phyloP scores from a whole-genome alignment of 1,284 basidiomycete species.

The Vanrija pseudolonga region DNA sequence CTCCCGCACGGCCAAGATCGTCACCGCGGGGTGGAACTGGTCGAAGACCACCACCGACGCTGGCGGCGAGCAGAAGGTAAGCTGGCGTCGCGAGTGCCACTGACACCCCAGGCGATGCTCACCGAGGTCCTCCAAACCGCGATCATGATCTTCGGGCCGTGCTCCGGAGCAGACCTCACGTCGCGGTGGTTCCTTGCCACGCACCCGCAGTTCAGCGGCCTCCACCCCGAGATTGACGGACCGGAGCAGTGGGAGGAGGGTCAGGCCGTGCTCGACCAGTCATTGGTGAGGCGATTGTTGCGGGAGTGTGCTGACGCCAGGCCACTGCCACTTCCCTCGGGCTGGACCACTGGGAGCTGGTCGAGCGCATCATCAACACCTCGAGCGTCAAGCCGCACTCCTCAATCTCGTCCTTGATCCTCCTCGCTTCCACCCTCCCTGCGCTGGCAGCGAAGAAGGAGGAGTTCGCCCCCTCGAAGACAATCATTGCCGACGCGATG shows the following conservation, averaged over 20 bases:
- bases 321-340: slow-evolving; percentile 3
- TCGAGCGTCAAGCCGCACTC: slow-evolving; percentile 20
- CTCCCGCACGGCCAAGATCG: slow-evolving; percentile 9
- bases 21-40: slow-evolving; percentile 28
- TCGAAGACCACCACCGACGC: slow-evolving; percentile 21
- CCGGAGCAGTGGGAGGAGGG: slow-evolving; percentile 13
- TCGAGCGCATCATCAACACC: slow-evolving; percentile 18
- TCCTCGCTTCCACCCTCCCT: slow-evolving; percentile 21
- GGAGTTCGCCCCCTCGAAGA: slow-evolving; percentile 3
- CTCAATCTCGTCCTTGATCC: slow-evolving; percentile 27
- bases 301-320: not conserved
- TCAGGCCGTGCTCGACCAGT: slow-evolving; percentile 12
- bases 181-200: slow-evolving; percentile 29
- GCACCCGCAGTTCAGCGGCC: slow-evolving; percentile 24
- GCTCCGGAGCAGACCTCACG: slow-evolving; percentile 21
- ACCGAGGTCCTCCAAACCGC: slow-evolving; percentile 23
- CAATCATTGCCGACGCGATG: slow-evolving; percentile 26
- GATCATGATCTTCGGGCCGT: slow-evolving; percentile 26
- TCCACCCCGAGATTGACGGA: slow-evolving; percentile 11
- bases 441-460: not conserved
- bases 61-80: slow-evolving; percentile 36
- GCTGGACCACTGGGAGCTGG: slow-evolving; percentile 16
- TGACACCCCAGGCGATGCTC: slow-evolving; percentile 27
- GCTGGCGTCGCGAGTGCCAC: not conserved
- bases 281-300: slow-evolving; percentile 9